Evolutionary conservation across 306 rosid genomes (phyloP).

Genomic region (Fragaria vesca): DNA sequence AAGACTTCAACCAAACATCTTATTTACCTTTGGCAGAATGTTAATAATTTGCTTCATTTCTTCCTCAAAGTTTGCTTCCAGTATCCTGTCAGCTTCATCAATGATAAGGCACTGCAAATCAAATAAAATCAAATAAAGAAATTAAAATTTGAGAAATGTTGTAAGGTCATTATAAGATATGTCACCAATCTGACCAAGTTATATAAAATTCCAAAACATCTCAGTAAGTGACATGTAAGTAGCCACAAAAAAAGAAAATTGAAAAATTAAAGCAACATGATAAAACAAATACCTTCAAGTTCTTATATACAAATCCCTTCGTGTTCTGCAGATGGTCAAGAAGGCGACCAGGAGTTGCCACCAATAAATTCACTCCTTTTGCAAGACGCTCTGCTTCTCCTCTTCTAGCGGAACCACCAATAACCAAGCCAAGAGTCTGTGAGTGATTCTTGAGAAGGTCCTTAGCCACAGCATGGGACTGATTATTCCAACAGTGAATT

Average conservation of each 20-base stretch:
- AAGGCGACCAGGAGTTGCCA: slow-evolving; percentile 96
- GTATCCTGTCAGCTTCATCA: slow-evolving; percentile 97
- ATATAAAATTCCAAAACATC: neutral
- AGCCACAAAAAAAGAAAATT: neutral
- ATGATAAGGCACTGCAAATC: slow-evolving; percentile 75
- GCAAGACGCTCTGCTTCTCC: slow-evolving; percentile 84
- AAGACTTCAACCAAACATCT: neutral
- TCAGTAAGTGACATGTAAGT: neutral
- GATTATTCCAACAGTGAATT: slow-evolving; percentile 20
- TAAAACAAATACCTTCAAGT: slow-evolving; percentile 54
- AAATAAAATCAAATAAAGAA: neutral
- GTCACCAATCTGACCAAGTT: neutral
- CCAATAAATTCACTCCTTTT: slow-evolving; percentile 81
- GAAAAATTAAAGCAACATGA: neutral
- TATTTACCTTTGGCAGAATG: slow-evolving; percentile 74
- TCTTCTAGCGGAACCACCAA: slow-evolving; percentile 83
- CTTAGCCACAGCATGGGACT: slow-evolving; percentile 93
- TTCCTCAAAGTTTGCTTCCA: slow-evolving; percentile 94
- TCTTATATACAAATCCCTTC: slow-evolving; percentile 69
- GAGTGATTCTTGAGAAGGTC: slow-evolving; percentile 91
- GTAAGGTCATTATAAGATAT: neutral
- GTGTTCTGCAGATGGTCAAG: slow-evolving; percentile 93
- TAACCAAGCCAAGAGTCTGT: slow-evolving; percentile 78
- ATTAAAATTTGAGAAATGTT: neutral
- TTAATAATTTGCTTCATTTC: slow-evolving; percentile 90